phyloP scores from a whole-genome alignment of 352 stramenopile species.

The Phytophthora pluvialis region DNA sequence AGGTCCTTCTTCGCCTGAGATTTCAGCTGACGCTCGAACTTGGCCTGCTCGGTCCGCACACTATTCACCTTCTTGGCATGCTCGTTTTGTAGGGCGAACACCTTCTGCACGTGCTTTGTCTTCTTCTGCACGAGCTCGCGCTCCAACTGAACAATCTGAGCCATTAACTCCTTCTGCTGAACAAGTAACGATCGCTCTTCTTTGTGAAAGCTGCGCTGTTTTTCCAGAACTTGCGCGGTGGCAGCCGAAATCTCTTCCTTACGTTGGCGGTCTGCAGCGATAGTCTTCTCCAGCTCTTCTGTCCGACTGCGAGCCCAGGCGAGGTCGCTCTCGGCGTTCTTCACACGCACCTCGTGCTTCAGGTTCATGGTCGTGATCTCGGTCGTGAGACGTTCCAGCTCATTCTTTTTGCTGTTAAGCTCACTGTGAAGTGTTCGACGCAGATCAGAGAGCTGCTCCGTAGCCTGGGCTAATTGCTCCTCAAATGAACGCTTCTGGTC shows the following conservation, averaged over 20 bases:
- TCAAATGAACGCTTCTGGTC: slow-evolving; percentile 62
- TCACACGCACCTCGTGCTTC: slow-evolving; percentile 64
- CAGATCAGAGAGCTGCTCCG: slow-evolving; percentile 61
- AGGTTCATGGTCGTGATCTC: slow-evolving; percentile 63
- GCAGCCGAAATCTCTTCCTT: slow-evolving; percentile 44
- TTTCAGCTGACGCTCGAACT: slow-evolving; percentile 59
- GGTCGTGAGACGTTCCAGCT: slow-evolving; percentile 48
- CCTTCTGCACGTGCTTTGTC: slow-evolving; percentile 59
- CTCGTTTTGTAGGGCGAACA: slow-evolving; percentile 57
- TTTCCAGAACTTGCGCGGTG: slow-evolving; percentile 46
- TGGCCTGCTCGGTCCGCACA: slow-evolving; percentile 50
- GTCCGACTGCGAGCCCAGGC: slow-evolving; percentile 57
- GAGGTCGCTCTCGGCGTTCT: slow-evolving; percentile 59
- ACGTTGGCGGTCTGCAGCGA: slow-evolving; percentile 34
- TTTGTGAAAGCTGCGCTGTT: slow-evolving; percentile 57
- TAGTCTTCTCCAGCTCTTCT: slow-evolving; percentile 51
- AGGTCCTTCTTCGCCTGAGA: slow-evolving; percentile 62
- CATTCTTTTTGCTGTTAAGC: slow-evolving; percentile 52
- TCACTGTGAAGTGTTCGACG: slow-evolving; percentile 49
- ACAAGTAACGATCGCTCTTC: slow-evolving; percentile 62
- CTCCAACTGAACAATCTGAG: slow-evolving; percentile 65
- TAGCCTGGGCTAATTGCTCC: slow-evolving; percentile 48
- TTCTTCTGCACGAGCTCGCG: slow-evolving; percentile 64
- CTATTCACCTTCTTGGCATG: slow-evolving; percentile 42
- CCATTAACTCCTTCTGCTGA: slow-evolving; percentile 63